Conservation (phyloP, 768 basidiomycete species). For the Boletales sp. region DNA sequence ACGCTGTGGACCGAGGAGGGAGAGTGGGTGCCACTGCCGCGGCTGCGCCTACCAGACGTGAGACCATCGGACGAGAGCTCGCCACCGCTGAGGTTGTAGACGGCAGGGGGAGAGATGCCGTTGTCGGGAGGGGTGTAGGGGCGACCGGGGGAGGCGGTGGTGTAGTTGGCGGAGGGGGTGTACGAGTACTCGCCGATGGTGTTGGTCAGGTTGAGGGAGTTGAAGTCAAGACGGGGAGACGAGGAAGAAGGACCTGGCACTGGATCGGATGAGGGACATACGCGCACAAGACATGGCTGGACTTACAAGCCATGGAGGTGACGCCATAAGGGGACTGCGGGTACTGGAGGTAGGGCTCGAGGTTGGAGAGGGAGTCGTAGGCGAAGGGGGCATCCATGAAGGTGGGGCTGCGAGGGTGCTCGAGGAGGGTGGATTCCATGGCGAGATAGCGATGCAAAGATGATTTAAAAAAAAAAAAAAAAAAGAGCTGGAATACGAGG, state of each 20-base stretch:
- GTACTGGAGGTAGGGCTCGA: slow-evolving; percentile 64
- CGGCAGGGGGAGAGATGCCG: slow-evolving; percentile 67
- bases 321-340: slow-evolving; percentile 64
- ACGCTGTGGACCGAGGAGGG: slow-evolving; percentile 46
- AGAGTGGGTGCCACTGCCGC: slow-evolving; percentile 62
- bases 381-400: slow-evolving; percentile 47
- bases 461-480: slow-evolving; percentile 28
- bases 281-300: not conserved
- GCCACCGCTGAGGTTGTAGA: slow-evolving; percentile 67
- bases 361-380: slow-evolving; percentile 44
- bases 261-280: slow-evolving; percentile 23
- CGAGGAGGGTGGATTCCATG: slow-evolving; percentile 51
- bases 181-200: slow-evolving; percentile 59
- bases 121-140: slow-evolving; percentile 68
- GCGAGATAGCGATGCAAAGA: slow-evolving; percentile 33
- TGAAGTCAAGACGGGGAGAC: slow-evolving; percentile 63
- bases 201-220: slow-evolving; percentile 54
- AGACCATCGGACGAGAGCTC: slow-evolving; percentile 74
- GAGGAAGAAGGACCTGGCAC: slow-evolving; percentile 51
- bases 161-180: slow-evolving; percentile 52
- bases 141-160: slow-evolving; percentile 50
- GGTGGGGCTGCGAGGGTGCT: slow-evolving; percentile 48
- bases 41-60: slow-evolving; percentile 61
- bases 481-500: slow-evolving; percentile 33
- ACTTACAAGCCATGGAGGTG: slow-evolving; percentile 59